Conservation (phyloP, 148 eudicot species). For the Nepenthes gracilis region DNA sequence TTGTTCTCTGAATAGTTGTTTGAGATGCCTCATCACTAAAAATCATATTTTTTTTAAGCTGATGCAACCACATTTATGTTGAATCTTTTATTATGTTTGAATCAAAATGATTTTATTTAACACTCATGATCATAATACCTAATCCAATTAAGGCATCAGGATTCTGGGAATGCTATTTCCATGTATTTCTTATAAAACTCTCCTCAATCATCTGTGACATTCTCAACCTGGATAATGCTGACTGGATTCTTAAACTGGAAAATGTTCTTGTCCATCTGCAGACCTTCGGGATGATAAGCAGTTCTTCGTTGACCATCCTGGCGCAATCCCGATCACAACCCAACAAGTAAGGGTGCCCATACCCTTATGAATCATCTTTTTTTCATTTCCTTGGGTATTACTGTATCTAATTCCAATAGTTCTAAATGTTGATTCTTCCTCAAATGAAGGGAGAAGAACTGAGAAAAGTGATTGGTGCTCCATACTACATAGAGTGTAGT, state of each 20-base stretch:
- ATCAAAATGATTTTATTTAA: too few species aligned
- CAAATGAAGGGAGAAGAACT: conserved; percentile 78
- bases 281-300: conserved; percentile 88
- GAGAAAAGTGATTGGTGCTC: conserved; percentile 94
- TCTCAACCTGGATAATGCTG: neutral
- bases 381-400: neutral
- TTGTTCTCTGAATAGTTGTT: too few species aligned
- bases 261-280: conserved; percentile 8
- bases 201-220: neutral
- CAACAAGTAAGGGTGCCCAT: conserved; percentile 34
- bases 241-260: neutral
- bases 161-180: too few species aligned
- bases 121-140: too few species aligned
- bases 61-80: too few species aligned
- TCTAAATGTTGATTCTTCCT: neutral
- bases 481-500: conserved; percentile 96
- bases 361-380: neutral
- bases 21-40: too few species aligned
- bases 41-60: too few species aligned
- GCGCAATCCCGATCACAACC: conserved; percentile 66
- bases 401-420: neutral
- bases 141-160: too few species aligned
- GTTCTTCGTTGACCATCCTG: conserved; percentile 67
- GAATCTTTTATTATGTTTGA: too few species aligned
- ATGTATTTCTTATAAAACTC: neutral